Percentiles rank a stretch among this genome's conserved stretches.
These are phyloP conservation scores for Pleurotus citrinopileatus DNA, from an alignment of 768 basidiomycete species.

Conservation along the genomic window DNA sequence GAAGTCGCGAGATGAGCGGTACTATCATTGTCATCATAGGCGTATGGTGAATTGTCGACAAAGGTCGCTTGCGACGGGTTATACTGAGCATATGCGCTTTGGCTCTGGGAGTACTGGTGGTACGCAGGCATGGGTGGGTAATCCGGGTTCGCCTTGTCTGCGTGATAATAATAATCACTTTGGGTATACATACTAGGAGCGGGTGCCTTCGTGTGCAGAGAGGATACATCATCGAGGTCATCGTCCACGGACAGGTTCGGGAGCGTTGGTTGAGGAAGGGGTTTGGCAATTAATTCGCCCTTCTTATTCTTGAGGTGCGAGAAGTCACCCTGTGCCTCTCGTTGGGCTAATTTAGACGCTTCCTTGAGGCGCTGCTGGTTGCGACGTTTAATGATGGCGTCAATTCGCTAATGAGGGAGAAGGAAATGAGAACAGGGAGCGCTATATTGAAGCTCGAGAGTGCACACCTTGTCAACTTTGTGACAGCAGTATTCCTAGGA, in stretches of 20 bases:
- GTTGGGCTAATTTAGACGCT: constrained; percentile 79
- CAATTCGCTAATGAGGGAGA: constrained; percentile 65
- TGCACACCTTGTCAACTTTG: constrained; percentile 90
- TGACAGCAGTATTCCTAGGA: constrained; percentile 93
- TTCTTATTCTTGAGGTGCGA: constrained; percentile 93
- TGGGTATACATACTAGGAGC: constrained; percentile 54
- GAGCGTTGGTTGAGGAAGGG: constrained; percentile 90
- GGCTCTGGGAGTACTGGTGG: constrained; percentile 53
- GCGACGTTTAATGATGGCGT: constrained; percentile 88
- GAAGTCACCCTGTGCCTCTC: constrained; percentile 88
- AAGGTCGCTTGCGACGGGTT: constrained; percentile 58
- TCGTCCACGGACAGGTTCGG: constrained; percentile 90
- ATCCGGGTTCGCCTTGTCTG: constrained; percentile 47
- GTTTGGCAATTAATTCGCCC: constrained; percentile 76
- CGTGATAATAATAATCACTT: constrained; percentile 49
- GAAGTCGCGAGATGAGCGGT: constrained; percentile 53
- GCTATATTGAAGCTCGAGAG: background rate
- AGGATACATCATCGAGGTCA: constrained; percentile 57
- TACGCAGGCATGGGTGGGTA: constrained; percentile 80
- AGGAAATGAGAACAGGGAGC: constrained; percentile 3
- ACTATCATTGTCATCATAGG: constrained; percentile 73
- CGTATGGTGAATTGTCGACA: constrained; percentile 46
- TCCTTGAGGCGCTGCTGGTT: constrained; percentile 82
- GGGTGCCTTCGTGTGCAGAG: constrained; percentile 51
- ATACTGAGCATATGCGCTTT: constrained; percentile 50